phyloP scores from a whole-genome alignment of 441 rosid species.

The Gossypium trilobum region DNA sequence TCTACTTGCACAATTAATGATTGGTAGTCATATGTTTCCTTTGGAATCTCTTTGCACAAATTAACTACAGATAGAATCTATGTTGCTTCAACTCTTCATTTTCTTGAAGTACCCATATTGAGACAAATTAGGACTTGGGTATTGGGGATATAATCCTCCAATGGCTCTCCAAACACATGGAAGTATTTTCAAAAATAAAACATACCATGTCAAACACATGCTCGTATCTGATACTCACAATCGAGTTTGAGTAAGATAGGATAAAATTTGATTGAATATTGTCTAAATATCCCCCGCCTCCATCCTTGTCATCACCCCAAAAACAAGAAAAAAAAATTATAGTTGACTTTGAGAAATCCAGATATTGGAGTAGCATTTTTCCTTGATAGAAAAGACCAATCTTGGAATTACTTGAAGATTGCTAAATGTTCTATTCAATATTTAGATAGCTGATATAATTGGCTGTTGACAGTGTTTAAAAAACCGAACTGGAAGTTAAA shows the following conservation, averaged over 20 bases:
- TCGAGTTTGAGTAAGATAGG: neutral
- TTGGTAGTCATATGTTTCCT: neutral
- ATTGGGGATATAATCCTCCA: neutral
- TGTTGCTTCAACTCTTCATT: neutral
- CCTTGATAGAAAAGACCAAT: neutral
- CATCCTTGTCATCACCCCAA: neutral
- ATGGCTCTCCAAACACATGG: neutral
- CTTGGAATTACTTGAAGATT: conserved; percentile 9
- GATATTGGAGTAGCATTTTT: neutral
- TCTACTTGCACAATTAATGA: neutral
- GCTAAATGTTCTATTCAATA: neutral
- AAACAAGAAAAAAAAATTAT: neutral
- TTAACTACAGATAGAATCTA: neutral
- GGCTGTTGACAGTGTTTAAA: no score
- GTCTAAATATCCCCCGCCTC: neutral
- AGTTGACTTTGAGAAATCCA: neutral
- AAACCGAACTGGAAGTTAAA: no score
- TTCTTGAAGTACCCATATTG: neutral
- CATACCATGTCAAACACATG: neutral
- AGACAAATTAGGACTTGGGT: neutral
- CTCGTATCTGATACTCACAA: neutral
- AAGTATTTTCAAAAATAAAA: neutral
- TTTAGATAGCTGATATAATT: neutral
- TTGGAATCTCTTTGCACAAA: neutral
- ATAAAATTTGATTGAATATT: neutral